Evolutionary conservation across 306 rosid genomes (phyloP), one percentile per base, ranked within the genome.

Genomic region (Bauhinia variegata): DNA sequence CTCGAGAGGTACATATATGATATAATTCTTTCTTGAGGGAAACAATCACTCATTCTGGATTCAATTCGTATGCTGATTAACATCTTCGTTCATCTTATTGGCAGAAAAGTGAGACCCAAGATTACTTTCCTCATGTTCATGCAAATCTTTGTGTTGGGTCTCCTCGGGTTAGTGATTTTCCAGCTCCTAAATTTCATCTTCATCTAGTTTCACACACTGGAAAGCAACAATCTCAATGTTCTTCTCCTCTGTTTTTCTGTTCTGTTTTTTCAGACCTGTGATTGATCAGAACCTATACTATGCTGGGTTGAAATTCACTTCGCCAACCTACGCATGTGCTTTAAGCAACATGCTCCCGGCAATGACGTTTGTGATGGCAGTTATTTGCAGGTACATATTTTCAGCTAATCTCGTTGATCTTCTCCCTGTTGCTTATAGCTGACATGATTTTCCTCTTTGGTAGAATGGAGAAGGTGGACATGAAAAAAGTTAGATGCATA

Each of bases 271-370:
- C 75, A 92, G 98, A 63, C 98, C 98, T 54, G 89, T 92, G 82
- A 79, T 92, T 51, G 98, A 91, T 78, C 98, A 93, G 36, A 93
- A 93, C 48, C 85, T 88, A 36, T 93, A 89, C 79, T 93, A 88
- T 18, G 87, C 84, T 28, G 98, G 98, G 11, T 56, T 93, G 72
- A 93, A 91, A 39, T 84, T 84, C 42, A 93, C 98, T 5, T 86
- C 96, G 1, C 96, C 98, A 14, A 89, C 98, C 2, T 93, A 84
- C 71, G 78, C 98, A 3, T 93, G 97, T 51, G 98, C 98, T 13
- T 63, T 91, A 71, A 88, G 96, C 75, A 92, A 92, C 76, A 76
- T 92, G 78, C 93, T 92, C 43, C 96, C 98, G 4, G 95, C 98
- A 36, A 84, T 92, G 87, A 89, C 98, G 16, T 89, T 93, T 65